Evolutionary conservation across 257 asterid genomes (phyloP), one percentile per base, ranked within the genome.

Genomic region (Parsonsia alboflavescens): DNA sequence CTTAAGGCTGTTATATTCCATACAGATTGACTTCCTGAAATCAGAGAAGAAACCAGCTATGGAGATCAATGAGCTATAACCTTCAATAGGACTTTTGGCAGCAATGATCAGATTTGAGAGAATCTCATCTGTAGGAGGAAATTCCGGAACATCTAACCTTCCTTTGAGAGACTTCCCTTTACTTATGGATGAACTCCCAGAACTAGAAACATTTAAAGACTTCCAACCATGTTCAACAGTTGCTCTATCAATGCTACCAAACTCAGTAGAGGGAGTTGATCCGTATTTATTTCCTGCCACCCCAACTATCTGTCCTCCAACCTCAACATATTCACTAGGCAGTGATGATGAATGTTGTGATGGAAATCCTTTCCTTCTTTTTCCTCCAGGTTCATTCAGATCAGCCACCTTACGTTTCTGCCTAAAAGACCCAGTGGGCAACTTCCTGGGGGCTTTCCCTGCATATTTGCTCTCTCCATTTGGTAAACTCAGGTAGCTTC

Each of bases 21-120:
- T 56, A 52, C 80, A 85, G 62, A 73, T 46, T 3, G 81, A 85
- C 71, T 81, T 82, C 76, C 96, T 84, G 74, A 85, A 76, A 70
- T 85, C 80, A 79, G 82, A 75, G 73, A 91, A 85, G 71, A 82
- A 83, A 67, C 83, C 82, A 42, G 78, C 70, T 48, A 81, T 65
- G 5, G 91, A 67, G 64, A 69, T 53, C 77, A 80, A 69, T 66
- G 71, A 45, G 46, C 68, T 26, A 68, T 77, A 77, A 41, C 80
- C 84, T 50, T 84, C 83, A 87, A 81, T 65, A 72, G 96, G 93
- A 77, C 72, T 80, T 78, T 63, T 75, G 8, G 97, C 96, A 74
- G 86, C 86, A 76, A 77, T 46, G 10, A 46, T 73, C 65, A 93
- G 86, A 82, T 69, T 82, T n/a, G 80, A 77, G 80, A 91, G 88